Percentiles rank a stretch among this genome's conserved stretches.
These are phyloP conservation scores for Ceratocystis smalleyi DNA, from an alignment of 2,329 filamentous ascomycete species.

Conservation along the genomic window DNA sequence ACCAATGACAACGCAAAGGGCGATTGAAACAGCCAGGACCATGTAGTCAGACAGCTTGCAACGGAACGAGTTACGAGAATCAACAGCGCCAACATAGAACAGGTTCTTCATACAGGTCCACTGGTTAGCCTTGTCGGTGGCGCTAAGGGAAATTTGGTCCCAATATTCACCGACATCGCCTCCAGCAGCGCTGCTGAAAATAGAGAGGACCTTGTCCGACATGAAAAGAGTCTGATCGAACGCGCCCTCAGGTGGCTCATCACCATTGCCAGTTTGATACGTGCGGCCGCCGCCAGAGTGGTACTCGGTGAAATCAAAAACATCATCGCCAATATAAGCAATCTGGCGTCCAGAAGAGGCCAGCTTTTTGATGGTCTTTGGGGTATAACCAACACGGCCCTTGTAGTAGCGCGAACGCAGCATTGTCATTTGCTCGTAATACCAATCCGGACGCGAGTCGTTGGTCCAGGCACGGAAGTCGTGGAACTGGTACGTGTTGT, in stretches of 20 bases:
- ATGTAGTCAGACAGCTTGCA: conserved; percentile 87
- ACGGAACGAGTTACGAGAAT: conserved; percentile 71
- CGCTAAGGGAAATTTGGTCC: conserved; percentile 49
- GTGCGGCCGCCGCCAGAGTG: conserved; percentile 52
- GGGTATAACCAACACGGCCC: conserved; percentile 71
- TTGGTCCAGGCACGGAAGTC: conserved; percentile 80
- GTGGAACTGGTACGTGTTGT: conserved; percentile 68
- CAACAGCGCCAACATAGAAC: conserved; percentile 83
- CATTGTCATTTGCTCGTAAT: conserved; percentile 69
- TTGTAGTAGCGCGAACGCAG: conserved; percentile 69
- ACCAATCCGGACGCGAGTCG: conserved; percentile 80
- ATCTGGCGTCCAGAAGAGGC: conserved; percentile 47
- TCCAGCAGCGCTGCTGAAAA: conserved; percentile 66
- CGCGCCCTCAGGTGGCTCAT: conserved; percentile 30
- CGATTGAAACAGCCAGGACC: conserved; percentile 64
- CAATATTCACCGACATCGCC: conserved; percentile 72
- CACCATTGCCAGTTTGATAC: conserved; percentile 40
- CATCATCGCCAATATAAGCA: conserved; percentile 59
- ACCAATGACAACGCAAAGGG: conserved; percentile 66
- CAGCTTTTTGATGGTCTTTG: conserved; percentile 58
- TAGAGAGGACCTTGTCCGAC: conserved; percentile 52
- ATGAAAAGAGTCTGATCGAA: conserved; percentile 59
- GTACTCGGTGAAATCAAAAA: conserved; percentile 87
- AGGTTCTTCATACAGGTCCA: conserved; percentile 76
- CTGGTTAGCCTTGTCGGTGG: conserved; percentile 49